phyloP scores from a whole-genome alignment of 139 green algal species.

The Chlorella sorokiniana region DNA sequence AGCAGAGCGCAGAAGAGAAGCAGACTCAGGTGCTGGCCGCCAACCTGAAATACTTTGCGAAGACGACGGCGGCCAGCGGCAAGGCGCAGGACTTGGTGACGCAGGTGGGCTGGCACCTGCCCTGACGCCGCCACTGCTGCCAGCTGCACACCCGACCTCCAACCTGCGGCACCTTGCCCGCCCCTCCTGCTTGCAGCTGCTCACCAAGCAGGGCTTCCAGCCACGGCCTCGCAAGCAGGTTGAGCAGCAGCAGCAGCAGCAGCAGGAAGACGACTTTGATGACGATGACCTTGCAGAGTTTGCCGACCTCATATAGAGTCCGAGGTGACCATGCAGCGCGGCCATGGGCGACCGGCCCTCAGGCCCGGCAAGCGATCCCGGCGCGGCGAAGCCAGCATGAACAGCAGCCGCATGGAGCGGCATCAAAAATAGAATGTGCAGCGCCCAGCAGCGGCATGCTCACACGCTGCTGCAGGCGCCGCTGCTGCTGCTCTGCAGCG shows the following conservation, averaged over 20 bases:
- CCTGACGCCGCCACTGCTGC: neutral
- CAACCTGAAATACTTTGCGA: conserved; percentile 64
- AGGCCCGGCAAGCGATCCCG: too few relatives aligned
- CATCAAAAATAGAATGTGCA: too few relatives aligned
- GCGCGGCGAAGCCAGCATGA: too few relatives aligned
- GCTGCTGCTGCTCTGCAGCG: too few relatives aligned
- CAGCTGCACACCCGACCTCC: neutral
- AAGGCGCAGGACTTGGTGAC: conserved; percentile 25
- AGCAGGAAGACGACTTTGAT: conserved; percentile 6
- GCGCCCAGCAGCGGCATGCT: too few relatives aligned
- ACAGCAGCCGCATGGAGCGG: too few relatives aligned
- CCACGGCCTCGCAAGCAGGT: conserved; percentile 14
- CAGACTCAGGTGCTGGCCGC: conserved; percentile 6
- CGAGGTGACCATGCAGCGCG: too few relatives aligned
- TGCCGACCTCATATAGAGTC: neutral
- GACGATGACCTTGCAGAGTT: conserved; percentile 17
- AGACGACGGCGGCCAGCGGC: conserved; percentile 16
- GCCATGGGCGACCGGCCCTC: too few relatives aligned
- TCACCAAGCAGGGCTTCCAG: conserved; percentile 27
- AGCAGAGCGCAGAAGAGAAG: conserved; percentile 5
- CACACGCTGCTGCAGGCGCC: too few relatives aligned
- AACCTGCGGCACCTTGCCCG: neutral
- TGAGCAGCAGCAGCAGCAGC: conserved; percentile 25
- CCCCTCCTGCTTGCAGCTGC: conserved; percentile 11
- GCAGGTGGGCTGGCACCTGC: neutral